A percentile compares a stretch with the other conserved stretches of the same genome.
These are phyloP conservation scores for Hirsutella thompsonii DNA, from an alignment of 2,329 filamentous ascomycete species.

Conservation along the genomic window DNA sequence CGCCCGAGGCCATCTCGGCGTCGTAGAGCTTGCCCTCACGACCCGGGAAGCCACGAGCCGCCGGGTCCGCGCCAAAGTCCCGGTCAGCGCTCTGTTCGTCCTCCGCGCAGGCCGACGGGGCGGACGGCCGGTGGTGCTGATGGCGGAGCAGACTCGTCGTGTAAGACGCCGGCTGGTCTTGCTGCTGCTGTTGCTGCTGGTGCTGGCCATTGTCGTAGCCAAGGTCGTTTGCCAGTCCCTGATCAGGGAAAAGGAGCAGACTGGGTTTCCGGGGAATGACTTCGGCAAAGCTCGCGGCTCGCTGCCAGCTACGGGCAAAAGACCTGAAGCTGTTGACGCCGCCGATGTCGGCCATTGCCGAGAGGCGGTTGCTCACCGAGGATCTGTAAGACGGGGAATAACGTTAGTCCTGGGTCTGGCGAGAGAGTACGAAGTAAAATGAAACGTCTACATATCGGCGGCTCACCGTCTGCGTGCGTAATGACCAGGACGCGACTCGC, in stretches of 20 bases:
- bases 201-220: slow-evolving; percentile 16
- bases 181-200: neutral
- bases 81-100: neutral
- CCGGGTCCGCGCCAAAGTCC: neutral
- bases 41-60: neutral
- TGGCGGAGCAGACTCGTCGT: slow-evolving; percentile 34
- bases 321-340: slow-evolving; percentile 91
- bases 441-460: too few relatives aligned
- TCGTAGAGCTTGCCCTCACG: slow-evolving; percentile 25
- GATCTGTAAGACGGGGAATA: slow-evolving; percentile 26
- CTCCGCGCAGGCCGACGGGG: neutral
- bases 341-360: slow-evolving; percentile 56
- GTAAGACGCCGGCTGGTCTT: neutral
- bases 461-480: slow-evolving; percentile 16
- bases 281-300: slow-evolving; percentile 78
- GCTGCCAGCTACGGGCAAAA: slow-evolving; percentile 85
- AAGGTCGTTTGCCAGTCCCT: slow-evolving; percentile 11
- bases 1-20: slow-evolving; percentile 23
- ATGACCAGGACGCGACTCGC: neutral
- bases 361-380: slow-evolving; percentile 44
- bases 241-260: slow-evolving; percentile 53
- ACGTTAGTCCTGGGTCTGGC: neutral
- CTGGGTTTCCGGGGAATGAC: slow-evolving; percentile 69
- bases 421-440: neutral
- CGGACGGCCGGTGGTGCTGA: slow-evolving; percentile 23